Conservation (phyloP, 352 stramenopile genomes). For the Aphanomyces cochlioides region DNA sequence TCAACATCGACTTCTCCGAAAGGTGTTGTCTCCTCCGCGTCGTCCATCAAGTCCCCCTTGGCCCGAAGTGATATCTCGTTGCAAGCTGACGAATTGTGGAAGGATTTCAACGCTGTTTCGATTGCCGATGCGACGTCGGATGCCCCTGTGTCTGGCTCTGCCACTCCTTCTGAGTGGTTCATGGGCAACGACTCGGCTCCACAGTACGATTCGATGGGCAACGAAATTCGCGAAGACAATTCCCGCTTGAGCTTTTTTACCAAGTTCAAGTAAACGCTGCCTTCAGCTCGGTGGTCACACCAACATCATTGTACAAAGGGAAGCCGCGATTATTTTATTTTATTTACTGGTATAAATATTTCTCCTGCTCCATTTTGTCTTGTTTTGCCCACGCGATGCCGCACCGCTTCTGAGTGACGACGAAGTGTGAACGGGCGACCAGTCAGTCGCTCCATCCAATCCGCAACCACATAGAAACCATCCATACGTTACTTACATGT, state of each 20-base stretch:
- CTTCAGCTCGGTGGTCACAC: neutral
- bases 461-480: too few relatives aligned
- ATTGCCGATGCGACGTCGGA: conserved; percentile 1
- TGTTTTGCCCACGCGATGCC: neutral
- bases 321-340: conserved; percentile 33
- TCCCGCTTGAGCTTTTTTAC: conserved; percentile 31
- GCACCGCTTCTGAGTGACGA: neutral
- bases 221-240: conserved; percentile 23
- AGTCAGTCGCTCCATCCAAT: too few relatives aligned
- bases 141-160: neutral
- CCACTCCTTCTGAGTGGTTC: conserved; percentile 20
- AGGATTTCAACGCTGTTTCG: conserved; percentile 25
- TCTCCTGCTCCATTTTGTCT: conserved; percentile 26
- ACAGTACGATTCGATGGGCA: conserved; percentile 1
- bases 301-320: conserved; percentile 26
- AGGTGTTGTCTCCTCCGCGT: neutral
- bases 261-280: conserved; percentile 25
- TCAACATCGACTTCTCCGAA: conserved; percentile 1
- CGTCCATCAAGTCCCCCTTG: conserved; percentile 24
- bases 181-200: neutral
- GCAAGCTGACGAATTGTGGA: conserved; percentile 26
- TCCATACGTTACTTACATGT: too few relatives aligned
- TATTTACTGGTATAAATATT: conserved; percentile 35
- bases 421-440: too few relatives aligned
- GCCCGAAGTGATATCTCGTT: conserved; percentile 23